A percentile compares a stretch with the other conserved stretches of the same genome.
phyloP scores from a whole-genome alignment of 176 grass and related monocot species.

The Aegilops sharonensis region DNA sequence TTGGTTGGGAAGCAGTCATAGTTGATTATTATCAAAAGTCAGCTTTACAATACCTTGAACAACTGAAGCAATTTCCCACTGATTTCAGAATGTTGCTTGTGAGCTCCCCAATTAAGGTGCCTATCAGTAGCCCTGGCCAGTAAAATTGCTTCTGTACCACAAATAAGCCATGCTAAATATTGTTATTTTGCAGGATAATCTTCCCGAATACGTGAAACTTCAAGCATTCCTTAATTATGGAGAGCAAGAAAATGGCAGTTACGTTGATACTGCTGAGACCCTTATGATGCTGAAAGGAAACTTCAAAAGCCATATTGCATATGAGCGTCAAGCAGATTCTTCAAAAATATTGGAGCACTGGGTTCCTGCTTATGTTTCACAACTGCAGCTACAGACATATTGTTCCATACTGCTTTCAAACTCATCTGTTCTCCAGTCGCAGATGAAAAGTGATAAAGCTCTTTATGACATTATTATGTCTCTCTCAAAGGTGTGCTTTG shows the following conservation, averaged over 20 bases:
- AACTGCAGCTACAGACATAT: conserved; percentile 74
- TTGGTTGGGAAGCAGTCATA: conserved; percentile 75
- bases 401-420: conserved; percentile 56
- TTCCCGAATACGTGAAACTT: conserved; percentile 55
- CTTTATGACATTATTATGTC: conserved; percentile 51
- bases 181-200: conserved; percentile 70
- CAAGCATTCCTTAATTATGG: conserved; percentile 66
- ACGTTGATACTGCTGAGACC: conserved; percentile 19
- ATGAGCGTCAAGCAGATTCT: conserved; percentile 55
- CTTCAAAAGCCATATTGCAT: conserved; percentile 57
- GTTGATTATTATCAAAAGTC: conserved; percentile 71
- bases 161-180: conserved; percentile 31
- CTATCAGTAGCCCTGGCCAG: conserved; percentile 11
- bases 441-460: conserved; percentile 47
- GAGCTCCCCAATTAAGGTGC: conserved; percentile 61
- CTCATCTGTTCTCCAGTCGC: conserved; percentile 54
- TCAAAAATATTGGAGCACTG: conserved; percentile 79
- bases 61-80: conserved; percentile 56
- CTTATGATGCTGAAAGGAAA: conserved; percentile 55
- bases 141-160: conserved; percentile 8
- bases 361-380: conserved; percentile 73
- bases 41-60: conserved; percentile 47
- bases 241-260: conserved; percentile 7
- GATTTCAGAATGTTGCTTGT: conserved; percentile 80
- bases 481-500: conserved; percentile 63